Base-by-base conservation (phyloP, 306 rosid species). In the Alnus rubra region DNA sequence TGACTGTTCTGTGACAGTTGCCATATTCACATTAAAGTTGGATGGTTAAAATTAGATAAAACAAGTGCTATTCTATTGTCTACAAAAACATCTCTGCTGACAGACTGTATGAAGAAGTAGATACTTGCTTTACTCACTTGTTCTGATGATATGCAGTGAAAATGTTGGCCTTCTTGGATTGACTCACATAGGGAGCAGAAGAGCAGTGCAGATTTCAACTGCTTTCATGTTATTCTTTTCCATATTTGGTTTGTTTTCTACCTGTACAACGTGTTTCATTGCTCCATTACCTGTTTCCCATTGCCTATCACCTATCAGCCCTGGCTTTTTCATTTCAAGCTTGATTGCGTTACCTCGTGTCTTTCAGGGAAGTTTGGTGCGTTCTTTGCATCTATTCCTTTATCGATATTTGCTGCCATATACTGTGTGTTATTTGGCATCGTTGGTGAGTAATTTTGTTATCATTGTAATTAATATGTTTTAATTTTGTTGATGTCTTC, bases 341-440 rank as follows among this genome's bases (percentile, higher is more conserved):
- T 52, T 56, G 76, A 79, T 69, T 39, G 6, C 74, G 72, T 78
- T 49, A 47, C 28, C 45, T 70, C 83, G 28, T 50, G 28, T 76
- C 74, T 84, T 88, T 82, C 90, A 96, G 99, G 98, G 45, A 96
- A 96, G 86, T 93, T 96, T 58, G 99, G 99, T 67, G 97, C 96
- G 48, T 87, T 96, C 78, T 96, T 96, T 35, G 99, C 99, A 35
- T 96, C 98, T 47, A 93, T 96, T 78, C 99, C 99, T 62, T 70
- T 91, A 35, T 90, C 99, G 9, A 90, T 96, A 84, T 93, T 88
- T 50, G 99, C 90, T 60, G 99, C 98, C 44, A 87, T 93, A 53
- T 89, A 93, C 88, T 96, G 99, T 74, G 93, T 96, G 81, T 74
- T 96, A 67, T 91, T 82, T 48, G 94, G 94, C 69, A 83, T 93